These are phyloP conservation scores for Phaeosphaeriaceae sp. DNA, from an alignment of 2,329 filamentous ascomycete species.

Conservation along the genomic window DNA sequence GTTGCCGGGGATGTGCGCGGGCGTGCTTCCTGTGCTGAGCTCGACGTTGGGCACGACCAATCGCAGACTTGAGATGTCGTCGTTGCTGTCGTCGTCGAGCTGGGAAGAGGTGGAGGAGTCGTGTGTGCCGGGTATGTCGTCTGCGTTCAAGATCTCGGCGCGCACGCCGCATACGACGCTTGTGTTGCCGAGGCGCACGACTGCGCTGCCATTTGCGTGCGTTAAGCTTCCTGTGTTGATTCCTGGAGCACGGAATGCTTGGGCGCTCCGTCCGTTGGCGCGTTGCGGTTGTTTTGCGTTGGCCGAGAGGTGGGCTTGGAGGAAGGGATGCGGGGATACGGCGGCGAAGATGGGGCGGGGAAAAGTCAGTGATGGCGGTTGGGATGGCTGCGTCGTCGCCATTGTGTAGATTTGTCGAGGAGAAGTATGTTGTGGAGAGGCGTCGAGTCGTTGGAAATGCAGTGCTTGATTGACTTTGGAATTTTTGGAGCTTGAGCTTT, in stretches of 20 bases:
- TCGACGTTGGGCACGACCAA: constrained; percentile 94
- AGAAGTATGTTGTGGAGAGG: neutral
- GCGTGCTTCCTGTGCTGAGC: constrained; percentile 87
- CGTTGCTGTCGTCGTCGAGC: constrained; percentile 29
- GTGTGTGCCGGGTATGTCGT: constrained; percentile 73
- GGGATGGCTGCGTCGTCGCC: constrained; percentile 26
- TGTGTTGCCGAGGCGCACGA: constrained; percentile 87
- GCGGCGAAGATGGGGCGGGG: constrained; percentile 81
- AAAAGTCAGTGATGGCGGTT: constrained; percentile 54
- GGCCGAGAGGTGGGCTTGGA: constrained; percentile 85
- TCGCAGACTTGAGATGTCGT: constrained; percentile 61
- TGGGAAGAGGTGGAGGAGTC: constrained; percentile 13
- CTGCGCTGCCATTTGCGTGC: constrained; percentile 87
- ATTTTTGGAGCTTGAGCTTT: constrained; percentile 36
- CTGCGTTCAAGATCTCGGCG: constrained; percentile 79
- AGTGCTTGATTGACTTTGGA: constrained; percentile 14
- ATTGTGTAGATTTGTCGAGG: constrained; percentile 14
- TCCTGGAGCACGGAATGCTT: constrained; percentile 73
- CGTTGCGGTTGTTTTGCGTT: constrained; percentile 65
- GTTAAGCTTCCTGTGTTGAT: constrained; percentile 85
- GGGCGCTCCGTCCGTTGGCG: constrained; percentile 79
- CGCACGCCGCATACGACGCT: constrained; percentile 94
- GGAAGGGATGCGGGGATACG: constrained; percentile 85
- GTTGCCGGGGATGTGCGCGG: constrained; percentile 82
- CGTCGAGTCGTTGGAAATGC: constrained; percentile 1